A percentile compares a stretch with the other conserved stretches of the same genome.
These are phyloP conservation scores for Raffaelea albimanens DNA, from an alignment of 2,329 filamentous ascomycete species.

Conservation along the genomic window DNA sequence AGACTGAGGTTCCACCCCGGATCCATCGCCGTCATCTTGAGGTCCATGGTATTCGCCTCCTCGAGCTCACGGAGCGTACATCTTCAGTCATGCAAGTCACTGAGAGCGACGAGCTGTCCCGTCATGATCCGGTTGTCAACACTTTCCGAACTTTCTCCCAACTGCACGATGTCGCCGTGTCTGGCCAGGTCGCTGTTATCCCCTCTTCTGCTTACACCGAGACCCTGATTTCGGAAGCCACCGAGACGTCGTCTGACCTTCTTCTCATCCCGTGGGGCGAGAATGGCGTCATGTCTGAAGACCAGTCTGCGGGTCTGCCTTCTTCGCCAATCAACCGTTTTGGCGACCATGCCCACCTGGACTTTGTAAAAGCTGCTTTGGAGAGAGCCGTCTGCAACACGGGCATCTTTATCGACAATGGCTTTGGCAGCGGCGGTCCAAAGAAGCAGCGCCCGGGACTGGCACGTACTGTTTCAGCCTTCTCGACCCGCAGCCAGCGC, in stretches of 20 bases:
- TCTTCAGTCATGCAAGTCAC: constrained; percentile 94
- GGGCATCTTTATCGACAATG: constrained; percentile 70
- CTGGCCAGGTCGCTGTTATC: constrained; percentile 71
- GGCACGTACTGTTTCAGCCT: constrained; percentile 38
- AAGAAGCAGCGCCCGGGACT: constrained; percentile 28
- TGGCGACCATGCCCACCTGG: constrained; percentile 52
- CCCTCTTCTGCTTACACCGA: constrained; percentile 72
- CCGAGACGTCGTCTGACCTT: constrained; percentile 61
- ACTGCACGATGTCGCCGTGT: constrained; percentile 73
- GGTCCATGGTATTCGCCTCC: constrained; percentile 75
- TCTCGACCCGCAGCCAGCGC: constrained; percentile 51
- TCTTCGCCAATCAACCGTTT: constrained; percentile 48
- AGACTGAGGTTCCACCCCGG: constrained; percentile 9
- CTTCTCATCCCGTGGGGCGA: constrained; percentile 87
- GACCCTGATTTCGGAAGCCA: constrained; percentile 60
- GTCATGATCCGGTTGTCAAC: constrained; percentile 74
- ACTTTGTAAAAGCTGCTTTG: constrained; percentile 64
- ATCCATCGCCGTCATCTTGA: constrained; percentile 44
- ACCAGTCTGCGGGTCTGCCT: constrained; percentile 32
- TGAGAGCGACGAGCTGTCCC: constrained; percentile 63
- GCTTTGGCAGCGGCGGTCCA: constrained; percentile 27
- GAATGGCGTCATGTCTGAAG: constrained; percentile 64
- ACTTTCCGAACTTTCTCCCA: constrained; percentile 83
- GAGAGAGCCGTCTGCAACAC: constrained; percentile 55
- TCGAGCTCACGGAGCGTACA: constrained; percentile 83